Conservation (phyloP, 371 early-diverging fungal genomes). For the Funneliformis caledonium region DNA sequence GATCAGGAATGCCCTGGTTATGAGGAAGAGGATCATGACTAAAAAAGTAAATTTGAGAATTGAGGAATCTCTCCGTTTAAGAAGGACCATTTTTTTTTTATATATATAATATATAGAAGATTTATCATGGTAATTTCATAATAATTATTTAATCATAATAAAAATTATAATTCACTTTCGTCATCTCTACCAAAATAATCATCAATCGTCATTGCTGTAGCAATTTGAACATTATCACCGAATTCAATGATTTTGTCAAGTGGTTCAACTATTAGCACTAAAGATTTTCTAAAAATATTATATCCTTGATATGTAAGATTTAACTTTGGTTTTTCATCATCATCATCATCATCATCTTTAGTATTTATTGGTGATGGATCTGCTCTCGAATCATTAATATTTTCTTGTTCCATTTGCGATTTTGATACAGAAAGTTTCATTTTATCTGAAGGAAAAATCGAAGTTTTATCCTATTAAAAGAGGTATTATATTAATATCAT, state of each 20-base stretch:
- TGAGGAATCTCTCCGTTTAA: not conserved
- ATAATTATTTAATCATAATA: not conserved
- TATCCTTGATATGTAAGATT: slow-evolving; percentile 29
- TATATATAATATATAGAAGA: not conserved
- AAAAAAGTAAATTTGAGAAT: not conserved
- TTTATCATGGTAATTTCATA: not conserved
- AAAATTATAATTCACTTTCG: not conserved
- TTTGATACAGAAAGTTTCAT: not conserved
- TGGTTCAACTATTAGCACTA: slow-evolving; percentile 28
- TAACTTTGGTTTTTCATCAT: not conserved
- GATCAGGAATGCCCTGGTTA: slow-evolving; percentile 20
- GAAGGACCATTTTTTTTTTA: not conserved
- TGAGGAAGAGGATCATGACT: slow-evolving; percentile 38
- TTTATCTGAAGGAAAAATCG: not conserved
- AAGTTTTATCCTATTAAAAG: slow-evolving; percentile 2
- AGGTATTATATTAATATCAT: not conserved
- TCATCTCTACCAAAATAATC: slow-evolving; percentile 24
- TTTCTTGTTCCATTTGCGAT: not conserved
- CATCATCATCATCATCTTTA: slow-evolving; percentile 13
- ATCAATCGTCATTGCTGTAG: slow-evolving; percentile 30
- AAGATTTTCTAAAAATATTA: slow-evolving; percentile 30
- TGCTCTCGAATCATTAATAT: not conserved
- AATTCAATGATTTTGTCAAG: slow-evolving; percentile 12
- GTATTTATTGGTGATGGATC: not conserved
- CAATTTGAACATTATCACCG: slow-evolving; percentile 7